phyloP scores from a whole-genome alignment of 148 eudicot genomes.

The Chenopodium berlandieri region DNA sequence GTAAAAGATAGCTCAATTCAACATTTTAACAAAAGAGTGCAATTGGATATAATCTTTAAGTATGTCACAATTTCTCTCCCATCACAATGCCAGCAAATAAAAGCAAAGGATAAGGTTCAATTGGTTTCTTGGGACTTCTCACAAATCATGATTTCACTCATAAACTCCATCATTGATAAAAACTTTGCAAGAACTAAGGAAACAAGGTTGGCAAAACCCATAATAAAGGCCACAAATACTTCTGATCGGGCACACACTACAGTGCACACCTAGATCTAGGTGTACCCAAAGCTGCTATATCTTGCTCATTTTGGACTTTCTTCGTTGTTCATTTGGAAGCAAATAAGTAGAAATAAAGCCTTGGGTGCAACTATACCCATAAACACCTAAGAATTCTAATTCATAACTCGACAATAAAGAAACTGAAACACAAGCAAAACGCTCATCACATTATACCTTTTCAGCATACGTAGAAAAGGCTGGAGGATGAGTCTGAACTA shows the following conservation, averaged over 20 bases:
- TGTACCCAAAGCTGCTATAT: background rate
- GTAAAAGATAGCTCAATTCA: too few species aligned
- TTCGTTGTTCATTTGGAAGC: too few species aligned
- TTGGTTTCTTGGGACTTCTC: too few species aligned
- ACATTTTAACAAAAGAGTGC: too few species aligned
- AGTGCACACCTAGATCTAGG: background rate
- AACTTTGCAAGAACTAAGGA: background rate
- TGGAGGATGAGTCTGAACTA: constrained; percentile 66
- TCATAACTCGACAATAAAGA: background rate
- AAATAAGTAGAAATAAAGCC: too few species aligned
- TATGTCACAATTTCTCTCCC: too few species aligned
- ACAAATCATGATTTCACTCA: background rate
- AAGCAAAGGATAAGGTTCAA: background rate
- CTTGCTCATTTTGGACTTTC: too few species aligned
- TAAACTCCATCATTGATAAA: background rate
- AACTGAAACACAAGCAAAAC: background rate
- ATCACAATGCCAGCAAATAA: too few species aligned
- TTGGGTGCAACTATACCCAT: too few species aligned
- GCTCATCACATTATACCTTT: constrained; percentile 49
- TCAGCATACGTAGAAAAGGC: constrained; percentile 72
- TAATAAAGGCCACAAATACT: background rate
- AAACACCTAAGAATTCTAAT: background rate
- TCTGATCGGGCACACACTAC: background rate
- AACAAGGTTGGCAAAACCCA: background rate
- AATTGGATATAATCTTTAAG: too few species aligned